Evolutionary conservation across 352 stramenopile genomes (phyloP).

Genomic region (Phytophthora sp.): DNA sequence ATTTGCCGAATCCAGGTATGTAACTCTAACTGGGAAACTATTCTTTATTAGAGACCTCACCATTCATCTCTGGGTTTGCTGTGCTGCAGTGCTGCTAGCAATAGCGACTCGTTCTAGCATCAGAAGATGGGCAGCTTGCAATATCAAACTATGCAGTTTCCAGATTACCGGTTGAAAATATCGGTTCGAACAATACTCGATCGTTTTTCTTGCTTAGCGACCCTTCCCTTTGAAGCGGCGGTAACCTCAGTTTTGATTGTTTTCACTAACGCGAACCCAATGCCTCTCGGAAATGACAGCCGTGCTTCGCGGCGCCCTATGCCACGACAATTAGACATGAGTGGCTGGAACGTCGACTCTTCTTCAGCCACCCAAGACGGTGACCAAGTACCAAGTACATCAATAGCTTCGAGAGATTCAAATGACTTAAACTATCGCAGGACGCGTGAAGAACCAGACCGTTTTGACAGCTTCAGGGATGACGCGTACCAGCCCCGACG

Average conservation of each 20-base stretch:
- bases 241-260: constrained; percentile 19
- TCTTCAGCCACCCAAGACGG: constrained; percentile 5
- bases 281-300: constrained; percentile 36
- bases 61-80: background rate
- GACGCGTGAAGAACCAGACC: constrained; percentile 2
- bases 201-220: constrained; percentile 32
- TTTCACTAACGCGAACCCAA: constrained; percentile 15
- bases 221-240: constrained; percentile 16
- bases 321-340: constrained; percentile 60
- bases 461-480: constrained; percentile 4
- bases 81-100: constrained; percentile 48
- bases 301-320: constrained; percentile 43
- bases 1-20: constrained; percentile 74
- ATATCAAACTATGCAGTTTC: background rate
- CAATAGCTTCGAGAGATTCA: background rate
- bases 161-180: constrained; percentile 22
- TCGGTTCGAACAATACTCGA: constrained; percentile 8
- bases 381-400: background rate
- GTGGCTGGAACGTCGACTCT: constrained; percentile 38
- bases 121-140: background rate
- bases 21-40: background rate
- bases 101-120: constrained; percentile 64
- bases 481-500: constrained; percentile 3
- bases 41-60: constrained; percentile 1
- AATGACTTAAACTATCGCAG: constrained; percentile 15